A percentile compares a stretch with the other conserved stretches of the same genome.
Conservation (phyloP, 495 filamentous ascomycete genomes). For the Talaromyces ruber region DNA sequence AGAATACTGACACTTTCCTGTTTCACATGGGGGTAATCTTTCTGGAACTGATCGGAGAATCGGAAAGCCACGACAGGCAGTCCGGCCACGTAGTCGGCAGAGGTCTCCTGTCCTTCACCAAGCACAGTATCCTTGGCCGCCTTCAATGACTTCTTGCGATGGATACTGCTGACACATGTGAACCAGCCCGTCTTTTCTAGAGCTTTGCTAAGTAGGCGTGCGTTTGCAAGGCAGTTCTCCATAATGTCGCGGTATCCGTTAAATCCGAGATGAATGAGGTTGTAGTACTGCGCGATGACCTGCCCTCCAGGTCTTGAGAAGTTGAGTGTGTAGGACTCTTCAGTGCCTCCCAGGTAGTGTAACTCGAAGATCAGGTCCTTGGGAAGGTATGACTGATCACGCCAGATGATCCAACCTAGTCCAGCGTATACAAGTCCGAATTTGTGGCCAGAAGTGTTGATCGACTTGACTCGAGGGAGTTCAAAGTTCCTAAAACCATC, state of each 20-base stretch:
- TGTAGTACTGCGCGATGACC: conserved; percentile 69
- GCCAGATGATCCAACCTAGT: conserved; percentile 70
- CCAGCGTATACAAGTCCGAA: conserved; percentile 67
- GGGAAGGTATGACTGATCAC: conserved; percentile 59
- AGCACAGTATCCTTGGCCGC: conserved; percentile 25
- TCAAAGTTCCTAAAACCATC: conserved; percentile 49
- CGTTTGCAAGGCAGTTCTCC: conserved; percentile 64
- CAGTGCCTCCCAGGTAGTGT: conserved; percentile 67
- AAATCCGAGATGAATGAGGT: conserved; percentile 66
- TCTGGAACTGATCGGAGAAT: conserved; percentile 53
- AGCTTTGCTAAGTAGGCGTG: conserved; percentile 56
- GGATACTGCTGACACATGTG: conserved; percentile 60
- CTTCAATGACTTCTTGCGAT: conserved; percentile 22
- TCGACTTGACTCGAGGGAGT: conserved; percentile 64
- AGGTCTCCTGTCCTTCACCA: conserved; percentile 36
- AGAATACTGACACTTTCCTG: conserved; percentile 59
- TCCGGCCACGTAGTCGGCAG: conserved; percentile 56
- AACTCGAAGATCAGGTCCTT: conserved; percentile 65
- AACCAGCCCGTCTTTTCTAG: conserved; percentile 60
- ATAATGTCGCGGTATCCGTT: conserved; percentile 57
- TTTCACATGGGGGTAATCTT: conserved; percentile 54
- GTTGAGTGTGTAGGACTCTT: conserved; percentile 67
- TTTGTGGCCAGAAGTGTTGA: conserved; percentile 69
- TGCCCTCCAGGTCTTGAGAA: conserved; percentile 68
- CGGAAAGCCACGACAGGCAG: conserved; percentile 66